Base-by-base conservation (phyloP, 2,329 filamentous ascomycete species). In the Whalleya microplaca region DNA sequence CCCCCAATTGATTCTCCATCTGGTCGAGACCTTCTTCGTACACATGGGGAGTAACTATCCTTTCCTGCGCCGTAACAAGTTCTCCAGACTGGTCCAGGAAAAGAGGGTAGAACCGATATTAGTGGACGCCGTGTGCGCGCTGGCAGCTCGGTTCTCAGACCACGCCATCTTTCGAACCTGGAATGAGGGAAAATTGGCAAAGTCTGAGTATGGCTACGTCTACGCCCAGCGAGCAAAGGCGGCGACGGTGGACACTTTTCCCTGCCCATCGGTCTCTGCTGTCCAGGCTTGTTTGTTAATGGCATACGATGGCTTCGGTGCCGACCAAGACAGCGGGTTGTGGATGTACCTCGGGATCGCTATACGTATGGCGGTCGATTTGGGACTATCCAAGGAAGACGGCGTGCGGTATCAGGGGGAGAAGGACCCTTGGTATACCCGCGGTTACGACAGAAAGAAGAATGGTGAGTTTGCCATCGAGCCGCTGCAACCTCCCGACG, bases 341-440 rank as follows among this genome's bases (percentile, higher is more conserved):
- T 96, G 92, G 92, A 96, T 96, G 91, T 96, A 96, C 69, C 79
- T 96, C 1, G 92, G 92, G 0, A 87, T 94, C 49, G 88, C 92
- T 0, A 96, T 96, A 58, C 87, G 92, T 3, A 90, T 92, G 86
- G 88, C 88, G 0, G 85, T 91, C 56, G 90, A 93, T 68, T 76
- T 96, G 9, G 92, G 92, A 0, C 79, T 96, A 62, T 90, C 94
- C 64, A 96, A 92, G 62, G 80, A 90, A 16, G 88, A 93, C 61
- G 92, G 91, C 0, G 80, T 96, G 46, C 81, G 80, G 56, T 83
- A 83, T 57, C 83, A 83, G 63, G 80, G 79, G n/a, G 78, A 79
- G 54, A 81, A 75, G 59, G 80, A 83, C 21, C 76, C 78, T 2
- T 77, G 77, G 75, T 79, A 80, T 62, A 74, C 75, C 19, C 75